Conservation (phyloP, 257 asterid genomes). For the Echium plantagineum region DNA sequence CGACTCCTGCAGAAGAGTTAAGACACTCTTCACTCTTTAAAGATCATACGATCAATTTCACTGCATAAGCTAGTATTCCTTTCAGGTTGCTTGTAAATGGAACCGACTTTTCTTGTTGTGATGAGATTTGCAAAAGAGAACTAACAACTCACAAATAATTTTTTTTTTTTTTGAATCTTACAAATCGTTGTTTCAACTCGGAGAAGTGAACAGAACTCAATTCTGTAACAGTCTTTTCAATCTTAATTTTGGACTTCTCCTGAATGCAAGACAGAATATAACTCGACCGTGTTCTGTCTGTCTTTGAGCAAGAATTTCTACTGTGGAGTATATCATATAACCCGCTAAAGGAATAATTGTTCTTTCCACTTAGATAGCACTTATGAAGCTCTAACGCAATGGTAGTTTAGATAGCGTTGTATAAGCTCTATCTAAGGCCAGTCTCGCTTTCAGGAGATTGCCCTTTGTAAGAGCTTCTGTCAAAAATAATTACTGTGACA, state of each 20-base stretch:
- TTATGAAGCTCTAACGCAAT: no score
- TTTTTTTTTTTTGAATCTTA: constrained; percentile 65
- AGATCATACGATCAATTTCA: constrained; percentile 1
- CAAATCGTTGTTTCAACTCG: constrained; percentile 63
- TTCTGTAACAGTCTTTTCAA: constrained; percentile 29
- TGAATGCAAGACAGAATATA: constrained; percentile 15
- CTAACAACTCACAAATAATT: constrained; percentile 57
- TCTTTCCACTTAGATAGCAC: no score
- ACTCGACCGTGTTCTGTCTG: no score
- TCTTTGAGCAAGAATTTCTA: no score
- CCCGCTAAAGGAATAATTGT: no score
- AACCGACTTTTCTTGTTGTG: not conserved
- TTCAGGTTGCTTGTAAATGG: not conserved
- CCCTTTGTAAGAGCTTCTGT: no score
- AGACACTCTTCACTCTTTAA: no score
- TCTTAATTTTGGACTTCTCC: constrained; percentile 33
- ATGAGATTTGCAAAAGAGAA: not conserved
- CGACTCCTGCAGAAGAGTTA: constrained; percentile 76
- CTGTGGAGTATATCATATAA: no score
- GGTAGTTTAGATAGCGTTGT: no score
- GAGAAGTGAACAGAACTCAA: constrained; percentile 39
- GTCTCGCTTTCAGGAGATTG: no score
- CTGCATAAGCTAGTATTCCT: not conserved
- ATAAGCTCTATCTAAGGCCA: no score
- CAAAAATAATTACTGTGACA: no score